These are phyloP conservation scores for Lichtheimia hyalospora DNA, from an alignment of 371 early-diverging fungal species.

Conservation along the genomic window DNA sequence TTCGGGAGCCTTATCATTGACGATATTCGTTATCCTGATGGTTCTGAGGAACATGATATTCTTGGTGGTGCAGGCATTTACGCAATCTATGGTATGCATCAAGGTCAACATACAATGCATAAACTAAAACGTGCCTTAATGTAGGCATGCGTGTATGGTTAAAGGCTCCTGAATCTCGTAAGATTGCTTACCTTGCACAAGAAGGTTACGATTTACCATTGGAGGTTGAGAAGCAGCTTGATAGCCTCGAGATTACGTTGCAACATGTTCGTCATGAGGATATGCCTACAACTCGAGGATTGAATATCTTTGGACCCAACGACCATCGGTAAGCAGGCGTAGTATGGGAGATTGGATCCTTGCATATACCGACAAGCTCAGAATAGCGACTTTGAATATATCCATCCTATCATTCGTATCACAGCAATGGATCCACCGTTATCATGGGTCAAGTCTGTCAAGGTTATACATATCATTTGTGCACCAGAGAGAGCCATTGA, in stretches of 20 bases:
- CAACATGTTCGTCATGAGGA: constrained; percentile 21
- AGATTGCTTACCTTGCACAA: constrained; percentile 42
- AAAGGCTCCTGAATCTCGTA: constrained; percentile 14
- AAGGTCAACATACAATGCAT: background rate
- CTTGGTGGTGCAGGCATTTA: constrained; percentile 51
- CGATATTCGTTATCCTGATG: constrained; percentile 42
- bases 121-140: background rate
- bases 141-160: constrained; percentile 49
- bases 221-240: constrained; percentile 24
- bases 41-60: constrained; percentile 25
- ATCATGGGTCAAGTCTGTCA: constrained; percentile 34
- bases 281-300: constrained; percentile 41
- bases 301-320: constrained; percentile 40
- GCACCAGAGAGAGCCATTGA: constrained; percentile 38
- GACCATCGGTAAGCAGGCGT: constrained; percentile 40
- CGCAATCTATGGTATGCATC: constrained; percentile 44
- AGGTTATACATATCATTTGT: constrained; percentile 38
- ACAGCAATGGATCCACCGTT: constrained; percentile 38
- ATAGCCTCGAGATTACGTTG: constrained; percentile 28
- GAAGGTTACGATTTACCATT: constrained; percentile 40
- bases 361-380: background rate
- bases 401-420: constrained; percentile 42
- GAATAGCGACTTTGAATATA: constrained; percentile 42
- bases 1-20: constrained; percentile 51
- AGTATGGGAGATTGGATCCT: background rate